Evolutionary conservation across 441 rosid species (phyloP).

Genomic region (Adansonia gregorii): DNA sequence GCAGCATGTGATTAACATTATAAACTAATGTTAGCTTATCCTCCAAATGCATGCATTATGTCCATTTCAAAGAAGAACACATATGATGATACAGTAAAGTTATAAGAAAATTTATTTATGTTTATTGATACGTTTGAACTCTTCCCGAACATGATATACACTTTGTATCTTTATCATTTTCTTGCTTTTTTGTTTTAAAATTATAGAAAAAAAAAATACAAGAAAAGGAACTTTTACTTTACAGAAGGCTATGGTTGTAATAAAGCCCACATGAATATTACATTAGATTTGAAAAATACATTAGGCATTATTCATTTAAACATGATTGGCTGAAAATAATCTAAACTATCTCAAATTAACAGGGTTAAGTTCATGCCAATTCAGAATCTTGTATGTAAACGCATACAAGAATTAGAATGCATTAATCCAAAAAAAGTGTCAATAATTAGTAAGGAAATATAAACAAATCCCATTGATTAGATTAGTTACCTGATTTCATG

Average conservation of each 20-base stretch:
- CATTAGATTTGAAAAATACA: not conserved
- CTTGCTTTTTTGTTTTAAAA: not conserved
- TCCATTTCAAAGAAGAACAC: conserved; percentile 9
- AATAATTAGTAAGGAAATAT: not conserved
- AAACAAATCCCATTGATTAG: conserved; percentile 8
- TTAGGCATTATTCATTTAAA: not conserved
- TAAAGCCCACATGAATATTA: conserved; percentile 11
- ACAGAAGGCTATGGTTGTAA: not conserved
- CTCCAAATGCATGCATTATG: conserved; percentile 1
- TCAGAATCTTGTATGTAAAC: not conserved
- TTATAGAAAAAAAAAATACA: not conserved
- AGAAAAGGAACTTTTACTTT: not conserved
- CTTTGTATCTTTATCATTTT: not conserved
- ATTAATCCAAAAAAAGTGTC: not conserved
- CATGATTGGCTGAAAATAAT: not conserved
- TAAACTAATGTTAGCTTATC: not conserved
- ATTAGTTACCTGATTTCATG: conserved; percentile 85
- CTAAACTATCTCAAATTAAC: not conserved
- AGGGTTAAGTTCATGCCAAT: not conserved
- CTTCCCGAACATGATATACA: not conserved
- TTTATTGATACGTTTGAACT: not conserved
- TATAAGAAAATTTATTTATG: not conserved
- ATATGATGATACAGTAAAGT: not conserved
- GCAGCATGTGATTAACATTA: conserved; percentile 5
- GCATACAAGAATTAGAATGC: conserved; percentile 8